phyloP scores from a whole-genome alignment of 345 rosid genomes.

The Lepidium didymum region DNA sequence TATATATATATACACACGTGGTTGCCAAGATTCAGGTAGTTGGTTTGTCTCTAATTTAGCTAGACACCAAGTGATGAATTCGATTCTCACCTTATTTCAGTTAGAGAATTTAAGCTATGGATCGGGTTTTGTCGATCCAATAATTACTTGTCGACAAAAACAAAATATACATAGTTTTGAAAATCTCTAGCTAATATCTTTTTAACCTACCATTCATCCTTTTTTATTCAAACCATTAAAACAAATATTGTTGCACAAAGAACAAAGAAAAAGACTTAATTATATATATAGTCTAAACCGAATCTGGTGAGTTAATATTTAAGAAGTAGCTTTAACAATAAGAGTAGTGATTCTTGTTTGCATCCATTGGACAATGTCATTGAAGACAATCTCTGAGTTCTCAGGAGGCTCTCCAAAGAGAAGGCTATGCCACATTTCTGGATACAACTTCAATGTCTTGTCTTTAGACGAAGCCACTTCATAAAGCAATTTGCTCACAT shows the following conservation, averaged over 20 bases:
- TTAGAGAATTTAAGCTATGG: no score
- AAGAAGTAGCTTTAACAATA: slow-evolving; percentile 12
- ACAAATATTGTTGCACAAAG: not conserved
- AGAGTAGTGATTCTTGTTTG: slow-evolving; percentile 34
- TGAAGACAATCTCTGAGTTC: slow-evolving; percentile 60
- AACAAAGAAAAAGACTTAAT: not conserved
- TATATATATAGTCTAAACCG: not conserved
- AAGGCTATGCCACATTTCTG: slow-evolving; percentile 90
- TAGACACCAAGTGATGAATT: no score
- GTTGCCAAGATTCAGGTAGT: no score
- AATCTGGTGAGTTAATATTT: not conserved
- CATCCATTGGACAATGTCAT: slow-evolving; percentile 64
- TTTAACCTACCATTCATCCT: no score
- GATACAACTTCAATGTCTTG: slow-evolving; percentile 74
- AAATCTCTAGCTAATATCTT: no score
- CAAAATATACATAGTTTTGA: no score
- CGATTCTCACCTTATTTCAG: no score
- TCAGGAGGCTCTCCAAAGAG: slow-evolving; percentile 65
- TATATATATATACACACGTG: no score
- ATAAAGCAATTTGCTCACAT: slow-evolving; percentile 45
- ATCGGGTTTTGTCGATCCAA: no score
- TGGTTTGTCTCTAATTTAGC: no score
- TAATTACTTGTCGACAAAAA: no score
- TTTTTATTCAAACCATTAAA: not conserved
- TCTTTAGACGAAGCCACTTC: no score